A percentile compares a stretch with the other conserved stretches of the same genome.
phyloP scores from a whole-genome alignment of 768 basidiomycete genomes.

The Rhodotorula diobovata region DNA sequence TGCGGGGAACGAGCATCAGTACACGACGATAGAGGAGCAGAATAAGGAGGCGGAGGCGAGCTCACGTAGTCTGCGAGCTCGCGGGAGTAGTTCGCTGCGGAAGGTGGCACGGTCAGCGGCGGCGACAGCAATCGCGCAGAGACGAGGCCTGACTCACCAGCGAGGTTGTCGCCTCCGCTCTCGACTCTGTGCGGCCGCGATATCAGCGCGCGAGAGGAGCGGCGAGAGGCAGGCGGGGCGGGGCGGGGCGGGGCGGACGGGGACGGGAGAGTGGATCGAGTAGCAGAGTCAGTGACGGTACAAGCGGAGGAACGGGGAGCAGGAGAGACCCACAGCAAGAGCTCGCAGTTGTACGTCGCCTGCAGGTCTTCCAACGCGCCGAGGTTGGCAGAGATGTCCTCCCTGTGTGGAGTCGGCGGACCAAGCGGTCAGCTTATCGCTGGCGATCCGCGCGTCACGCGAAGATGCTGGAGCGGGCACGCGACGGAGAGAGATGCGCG shows the following conservation, averaged over 20 bases:
- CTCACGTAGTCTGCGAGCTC: conserved; percentile 95
- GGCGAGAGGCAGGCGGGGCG: no score
- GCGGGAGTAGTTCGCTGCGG: conserved; percentile 76
- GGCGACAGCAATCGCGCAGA: not conserved
- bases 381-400: conserved; percentile 96
- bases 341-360: conserved; percentile 78
- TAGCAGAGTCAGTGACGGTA: not conserved
- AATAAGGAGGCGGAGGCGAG: conserved; percentile 53
- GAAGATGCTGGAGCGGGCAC: no score
- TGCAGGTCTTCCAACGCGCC: conserved; percentile 91
- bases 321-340: conserved; percentile 54
- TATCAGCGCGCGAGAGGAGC: no score
- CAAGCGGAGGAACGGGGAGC: not conserved
- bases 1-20: conserved; percentile 2
- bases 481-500: not conserved
- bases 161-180: conserved; percentile 92
- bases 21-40: conserved; percentile 2
- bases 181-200: conserved; percentile 56
- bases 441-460: no score
- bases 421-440: no score
- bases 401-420: no score
- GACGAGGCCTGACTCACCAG: conserved; percentile 53
- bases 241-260: no score
- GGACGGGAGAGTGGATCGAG: not conserved
- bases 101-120: not conserved